Percentiles rank a stretch among this genome's conserved stretches.
These are phyloP conservation scores for Triticum timopheevii DNA, from an alignment of 176 grass and related monocot genomes.

Conservation along the genomic window DNA sequence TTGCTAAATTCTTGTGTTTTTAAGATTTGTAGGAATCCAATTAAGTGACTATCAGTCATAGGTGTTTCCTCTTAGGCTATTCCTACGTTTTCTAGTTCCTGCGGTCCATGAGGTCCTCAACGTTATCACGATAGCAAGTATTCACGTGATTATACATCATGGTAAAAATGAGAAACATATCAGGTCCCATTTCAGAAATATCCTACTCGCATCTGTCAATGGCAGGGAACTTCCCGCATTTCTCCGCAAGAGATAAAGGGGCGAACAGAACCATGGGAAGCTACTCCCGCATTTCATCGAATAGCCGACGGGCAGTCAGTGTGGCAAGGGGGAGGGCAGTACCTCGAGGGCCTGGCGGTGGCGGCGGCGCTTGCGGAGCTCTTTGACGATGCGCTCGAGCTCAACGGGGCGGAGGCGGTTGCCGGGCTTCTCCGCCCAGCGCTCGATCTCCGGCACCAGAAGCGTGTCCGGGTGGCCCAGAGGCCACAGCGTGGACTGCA, in stretches of 20 bases:
- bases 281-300: constrained; percentile 5
- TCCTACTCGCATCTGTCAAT: neutral
- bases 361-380: constrained; percentile 60
- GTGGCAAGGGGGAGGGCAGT: neutral
- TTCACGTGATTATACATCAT: neutral
- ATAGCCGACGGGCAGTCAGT: neutral
- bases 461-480: constrained; percentile 57
- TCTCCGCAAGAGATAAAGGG: neutral
- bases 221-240: neutral
- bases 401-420: constrained; percentile 50
- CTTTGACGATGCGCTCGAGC: constrained; percentile 56
- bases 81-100: no score
- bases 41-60: no score
- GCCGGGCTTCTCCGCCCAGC: constrained; percentile 45
- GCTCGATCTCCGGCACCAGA: constrained; percentile 73
- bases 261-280: neutral
- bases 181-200: neutral
- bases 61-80: no score
- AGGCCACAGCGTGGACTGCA: constrained; percentile 71
- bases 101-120: no score
- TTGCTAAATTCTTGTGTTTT: no score
- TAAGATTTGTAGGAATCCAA: no score
- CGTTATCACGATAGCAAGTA: neutral
- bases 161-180: neutral
- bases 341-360: constrained; percentile 87